Base-by-base conservation (phyloP, 371 early-diverging fungal species). In the Syncephalis fuscata region DNA sequence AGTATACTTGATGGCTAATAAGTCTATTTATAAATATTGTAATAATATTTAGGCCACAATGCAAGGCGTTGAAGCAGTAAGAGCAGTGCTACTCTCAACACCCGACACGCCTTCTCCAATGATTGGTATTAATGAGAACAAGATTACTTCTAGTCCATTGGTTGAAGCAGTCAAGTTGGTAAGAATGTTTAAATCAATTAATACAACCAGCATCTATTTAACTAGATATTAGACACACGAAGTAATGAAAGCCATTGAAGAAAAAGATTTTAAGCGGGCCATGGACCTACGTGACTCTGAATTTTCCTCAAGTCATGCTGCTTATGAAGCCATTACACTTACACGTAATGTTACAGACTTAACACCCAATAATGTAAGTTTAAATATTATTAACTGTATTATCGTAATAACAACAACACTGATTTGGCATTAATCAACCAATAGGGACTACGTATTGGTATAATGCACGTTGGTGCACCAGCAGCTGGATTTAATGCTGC, bases 401-500 rank as follows among this genome's bases (percentile, higher is more conserved):
- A 8, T 14, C 16, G 20, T 26, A 27, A 9, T 46, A 46, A n/a
- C 20, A 8, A 42, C 9, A 37, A 48, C n/a, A 16, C 24, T 25
- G 27, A 25, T 27, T 53, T n/a, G n/a, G n/a, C n/a, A 11, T 32
- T 32, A 32, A 7, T 4, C 32, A 20, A 26, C 17, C 55, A 57
- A 39, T 57, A 66, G 57, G 65, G 74, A 2, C 59, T 96, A 37
- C 82, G 86, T 48, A 79, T 99, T 47, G 98, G 80, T 44, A 88
- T 99, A 52, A 59, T 98, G 27, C 91, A 96, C 50, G 73, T 82
- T 23, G 99, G 99, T 47, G 92, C 91, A 0, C 96, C 98, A 26
- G 91, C 94, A 14, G 93, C 90, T 48, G 99, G 99, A 43, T 95
- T 98, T 92, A 98, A 98, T 62, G 82, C 92, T 11, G 96, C 93